Evolutionary conservation across 2,329 filamentous ascomycete genomes (phyloP).

Genomic region (Ophiostoma ulmi): DNA sequence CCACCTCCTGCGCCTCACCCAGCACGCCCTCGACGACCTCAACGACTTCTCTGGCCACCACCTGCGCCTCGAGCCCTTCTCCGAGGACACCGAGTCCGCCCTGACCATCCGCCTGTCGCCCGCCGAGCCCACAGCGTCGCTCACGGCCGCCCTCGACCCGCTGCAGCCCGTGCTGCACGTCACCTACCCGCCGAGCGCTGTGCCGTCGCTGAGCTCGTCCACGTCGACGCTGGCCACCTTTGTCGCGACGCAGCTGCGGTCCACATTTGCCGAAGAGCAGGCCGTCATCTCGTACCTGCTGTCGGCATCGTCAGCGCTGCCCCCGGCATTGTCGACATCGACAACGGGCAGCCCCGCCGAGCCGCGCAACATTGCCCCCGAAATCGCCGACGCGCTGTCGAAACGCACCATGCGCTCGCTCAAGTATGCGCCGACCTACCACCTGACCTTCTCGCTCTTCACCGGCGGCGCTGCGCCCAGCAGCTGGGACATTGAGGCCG

Average conservation of each 20-base stretch:
- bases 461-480: conserved; percentile 72
- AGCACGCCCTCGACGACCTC: conserved; percentile 78
- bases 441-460: conserved; percentile 93
- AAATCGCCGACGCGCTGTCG: conserved; percentile 52
- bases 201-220: conserved; percentile 61
- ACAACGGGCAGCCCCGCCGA: conserved; percentile 23
- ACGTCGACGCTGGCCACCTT: conserved; percentile 71
- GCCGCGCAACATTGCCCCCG: conserved; percentile 44
- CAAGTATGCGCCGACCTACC: conserved; percentile 89
- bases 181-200: conserved; percentile 65
- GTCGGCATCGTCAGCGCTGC: conserved; percentile 51
- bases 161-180: conserved; percentile 70
- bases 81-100: conserved; percentile 36
- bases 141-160: conserved; percentile 55
- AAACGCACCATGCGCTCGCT: conserved; percentile 78
- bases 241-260: conserved; percentile 70
- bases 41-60: conserved; percentile 84
- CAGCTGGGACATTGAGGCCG: conserved; percentile 83
- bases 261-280: conserved; percentile 81
- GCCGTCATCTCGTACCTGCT: conserved; percentile 74
- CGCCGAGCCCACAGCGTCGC: conserved; percentile 54
- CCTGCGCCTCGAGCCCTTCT: conserved; percentile 60
- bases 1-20: conserved; percentile 71
- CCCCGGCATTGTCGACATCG: conserved; percentile 26
- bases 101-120: conserved; percentile 67